These are phyloP conservation scores for Cantharellus cinnabarinus DNA, from an alignment of 768 basidiomycete species.

Conservation along the genomic window DNA sequence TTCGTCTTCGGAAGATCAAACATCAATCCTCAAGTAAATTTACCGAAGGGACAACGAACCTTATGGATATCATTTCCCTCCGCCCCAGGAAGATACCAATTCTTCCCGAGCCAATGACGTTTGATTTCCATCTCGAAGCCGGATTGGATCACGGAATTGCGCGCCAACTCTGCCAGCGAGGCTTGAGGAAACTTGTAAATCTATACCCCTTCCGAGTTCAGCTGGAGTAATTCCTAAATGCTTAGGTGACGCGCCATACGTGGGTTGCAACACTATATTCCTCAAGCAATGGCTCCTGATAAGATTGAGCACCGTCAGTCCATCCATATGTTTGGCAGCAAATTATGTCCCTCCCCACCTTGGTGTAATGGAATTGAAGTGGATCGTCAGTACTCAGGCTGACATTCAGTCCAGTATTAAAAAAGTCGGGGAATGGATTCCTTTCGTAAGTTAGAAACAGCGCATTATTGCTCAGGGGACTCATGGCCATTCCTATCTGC, in stretches of 20 bases:
- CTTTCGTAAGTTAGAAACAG: conserved; percentile 92
- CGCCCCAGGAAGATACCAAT: conserved; percentile 86
- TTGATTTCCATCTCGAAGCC: conserved; percentile 99
- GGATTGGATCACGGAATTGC: conserved; percentile 90
- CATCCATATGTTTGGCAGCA: neutral
- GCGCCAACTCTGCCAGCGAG: conserved; percentile 88
- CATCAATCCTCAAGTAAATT: neutral
- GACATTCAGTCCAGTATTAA: conserved; percentile 88
- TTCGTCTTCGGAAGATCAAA: conserved; percentile 47
- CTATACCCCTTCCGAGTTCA: conserved; percentile 19
- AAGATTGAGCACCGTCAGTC: neutral
- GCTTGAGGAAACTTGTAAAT: conserved; percentile 94
- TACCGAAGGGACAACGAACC: conserved; percentile 23
- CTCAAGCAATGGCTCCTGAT: conserved; percentile 77
- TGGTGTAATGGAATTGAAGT: conserved; percentile 95
- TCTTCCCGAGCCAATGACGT: conserved; percentile 80
- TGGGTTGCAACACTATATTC: conserved; percentile 98
- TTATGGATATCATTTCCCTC: conserved; percentile 93
- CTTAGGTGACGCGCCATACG: conserved; percentile 23
- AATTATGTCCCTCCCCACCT: conserved; percentile 27
- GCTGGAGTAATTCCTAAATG: too few relatives aligned
- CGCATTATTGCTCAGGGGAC: conserved; percentile 93
- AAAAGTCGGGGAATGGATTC: conserved; percentile 93
- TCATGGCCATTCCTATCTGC: conserved; percentile 98
- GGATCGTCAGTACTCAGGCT: conserved; percentile 93